Base-by-base conservation (phyloP, 495 filamentous ascomycete genomes). In the Lasiosphaeria ovina region DNA sequence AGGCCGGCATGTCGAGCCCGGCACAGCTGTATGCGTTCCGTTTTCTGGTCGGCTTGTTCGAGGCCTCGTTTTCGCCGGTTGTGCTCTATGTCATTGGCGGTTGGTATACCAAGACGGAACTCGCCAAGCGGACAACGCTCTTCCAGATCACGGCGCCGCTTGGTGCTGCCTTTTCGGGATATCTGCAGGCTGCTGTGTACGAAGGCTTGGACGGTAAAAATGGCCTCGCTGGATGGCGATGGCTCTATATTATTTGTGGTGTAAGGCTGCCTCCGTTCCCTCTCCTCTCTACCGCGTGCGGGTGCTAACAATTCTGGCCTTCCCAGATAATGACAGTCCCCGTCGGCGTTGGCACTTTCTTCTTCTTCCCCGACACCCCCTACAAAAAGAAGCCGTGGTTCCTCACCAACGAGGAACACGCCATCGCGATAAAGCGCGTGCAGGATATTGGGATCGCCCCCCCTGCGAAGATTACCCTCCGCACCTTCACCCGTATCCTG, bases 331-430 rank as follows among this genome's bases (percentile, higher is more conserved):
- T 83, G 62, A 80, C 79, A 6, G 53, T 86, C 4, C 83, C 83
- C 1, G 74, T 85, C 31, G 83, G 81, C 0, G 60, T 86, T 10
- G 83, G 77, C 48, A 82, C 82, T 11, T 79, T 79, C 58, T 40
- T 83, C 31, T 73, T 83, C 61, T 83, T 85, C 65, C 83, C 83
- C 1, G 82, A 85, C 61, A 81, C 77, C n/a, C 83, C 83, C 0
- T 67, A 71, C 3, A 80, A 76, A 4, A 83, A 81, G 0, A 66
- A 62, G 50, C 78, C 81, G 1, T 75, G 76, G 55, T 83, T 83
- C 57, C 73, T 85, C 6, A 76, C 67, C 4, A 62, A 66, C 16
- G 60, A 60, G 3, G 70, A 73, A 35, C 47, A 57, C n/a, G 44
- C 60, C 8, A 17, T 72, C 6, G 68, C 69, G 7, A 35, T 64